These are phyloP conservation scores for Coemansia sp. DNA, from an alignment of 192 early-diverging fungal genomes.

Conservation along the genomic window DNA sequence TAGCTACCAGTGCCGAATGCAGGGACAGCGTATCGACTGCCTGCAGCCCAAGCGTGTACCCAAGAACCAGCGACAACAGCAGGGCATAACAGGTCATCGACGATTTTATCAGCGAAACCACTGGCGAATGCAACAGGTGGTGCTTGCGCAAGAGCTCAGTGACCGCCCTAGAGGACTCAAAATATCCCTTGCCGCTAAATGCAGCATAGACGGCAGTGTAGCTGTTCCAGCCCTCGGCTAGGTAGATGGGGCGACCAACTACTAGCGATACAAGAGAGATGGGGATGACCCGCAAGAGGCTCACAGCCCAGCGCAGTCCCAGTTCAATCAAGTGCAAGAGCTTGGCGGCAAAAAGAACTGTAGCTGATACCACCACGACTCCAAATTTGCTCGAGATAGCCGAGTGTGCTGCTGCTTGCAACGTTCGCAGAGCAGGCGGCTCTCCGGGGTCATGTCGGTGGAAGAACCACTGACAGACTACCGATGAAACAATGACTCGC, in stretches of 20 bases:
- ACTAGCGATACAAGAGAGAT: conserved; percentile 31
- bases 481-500: conserved; percentile 32
- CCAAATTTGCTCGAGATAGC: conserved; percentile 43
- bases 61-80: conserved; percentile 33
- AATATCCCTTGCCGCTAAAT: conserved; percentile 42
- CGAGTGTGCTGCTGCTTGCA: conserved; percentile 40
- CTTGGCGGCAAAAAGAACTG: conserved; percentile 34
- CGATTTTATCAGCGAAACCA: conserved; percentile 45
- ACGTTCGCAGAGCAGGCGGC: conserved; percentile 38
- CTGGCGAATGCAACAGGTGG: conserved; percentile 44
- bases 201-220: conserved; percentile 44
- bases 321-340: conserved; percentile 33
- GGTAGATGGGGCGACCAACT: conserved; percentile 27
- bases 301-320: conserved; percentile 27
- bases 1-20: conserved; percentile 31
- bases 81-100: conserved; percentile 47
- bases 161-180: conserved; percentile 30
- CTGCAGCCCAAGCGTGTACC: conserved; percentile 35
- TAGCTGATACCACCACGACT: conserved; percentile 33
- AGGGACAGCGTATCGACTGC: conserved; percentile 16
- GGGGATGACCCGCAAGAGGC: conserved; percentile 31
- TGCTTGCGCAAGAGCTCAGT: conserved; percentile 30
- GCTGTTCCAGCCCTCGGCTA: conserved; percentile 38
- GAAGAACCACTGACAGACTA: conserved; percentile 53
- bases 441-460: conserved; percentile 47